Evolutionary conservation across 148 eudicot species (phyloP).

Genomic region (Spergularia bocconei): DNA sequence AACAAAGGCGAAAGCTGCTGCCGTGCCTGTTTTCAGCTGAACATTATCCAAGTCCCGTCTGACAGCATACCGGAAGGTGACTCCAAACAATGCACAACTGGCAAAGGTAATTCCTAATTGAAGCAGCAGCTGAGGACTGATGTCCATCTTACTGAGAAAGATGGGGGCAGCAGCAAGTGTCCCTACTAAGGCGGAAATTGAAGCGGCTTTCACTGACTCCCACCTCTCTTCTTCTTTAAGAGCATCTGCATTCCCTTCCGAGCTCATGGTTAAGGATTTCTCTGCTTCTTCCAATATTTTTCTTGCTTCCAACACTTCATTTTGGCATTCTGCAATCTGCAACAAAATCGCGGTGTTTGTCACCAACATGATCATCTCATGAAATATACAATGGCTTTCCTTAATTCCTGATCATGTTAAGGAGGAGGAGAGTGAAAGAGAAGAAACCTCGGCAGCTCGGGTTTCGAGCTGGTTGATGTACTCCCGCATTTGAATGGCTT

Average conservation of each 20-base stretch:
- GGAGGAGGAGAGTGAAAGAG: not conserved
- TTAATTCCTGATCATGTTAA: no score
- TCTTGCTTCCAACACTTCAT: conserved; percentile 70
- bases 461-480: conserved; percentile 62
- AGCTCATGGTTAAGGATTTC: conserved; percentile 38
- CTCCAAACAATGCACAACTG: conserved; percentile 91
- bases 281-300: conserved; percentile 84
- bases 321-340: conserved; percentile 94
- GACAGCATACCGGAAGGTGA: conserved; percentile 76
- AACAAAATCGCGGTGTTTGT: not conserved
- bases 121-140: conserved; percentile 50
- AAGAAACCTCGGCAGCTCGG: conserved; percentile 59
- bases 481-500: conserved; percentile 55
- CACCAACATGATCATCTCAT: no score
- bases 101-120: conserved; percentile 55
- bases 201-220: conserved; percentile 85
- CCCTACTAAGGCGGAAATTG: conserved; percentile 66
- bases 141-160: conserved; percentile 38
- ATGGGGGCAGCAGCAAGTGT: conserved; percentile 71
- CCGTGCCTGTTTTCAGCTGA: conserved; percentile 84
- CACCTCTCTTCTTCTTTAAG: conserved; percentile 52
- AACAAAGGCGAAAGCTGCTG: conserved; percentile 84
- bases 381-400: no score
- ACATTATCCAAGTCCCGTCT: conserved; percentile 83
- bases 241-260: conserved; percentile 20